Conservation (phyloP, 768 basidiomycete species). For the Kwoniella heveanensis region DNA sequence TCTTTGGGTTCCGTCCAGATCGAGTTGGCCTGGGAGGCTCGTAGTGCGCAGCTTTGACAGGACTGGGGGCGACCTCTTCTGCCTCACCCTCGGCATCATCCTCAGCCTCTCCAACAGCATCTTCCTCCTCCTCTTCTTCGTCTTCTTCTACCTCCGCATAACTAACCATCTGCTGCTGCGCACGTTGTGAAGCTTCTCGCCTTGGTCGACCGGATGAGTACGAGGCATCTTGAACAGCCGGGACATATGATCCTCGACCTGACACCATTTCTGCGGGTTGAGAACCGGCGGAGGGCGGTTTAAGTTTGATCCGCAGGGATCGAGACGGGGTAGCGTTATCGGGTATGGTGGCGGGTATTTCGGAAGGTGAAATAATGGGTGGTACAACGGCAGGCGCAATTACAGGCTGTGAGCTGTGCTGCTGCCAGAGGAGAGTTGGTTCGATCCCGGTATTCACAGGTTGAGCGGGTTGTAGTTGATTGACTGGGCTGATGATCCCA, state of each 20-base stretch:
- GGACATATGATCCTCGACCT: neutral
- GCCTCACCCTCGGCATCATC: constrained; percentile 22
- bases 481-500: neutral
- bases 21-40: neutral
- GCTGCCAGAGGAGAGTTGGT: constrained; percentile 4
- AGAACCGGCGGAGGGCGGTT: neutral
- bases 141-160: constrained; percentile 23
- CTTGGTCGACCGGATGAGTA: constrained; percentile 14
- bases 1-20: constrained; percentile 10
- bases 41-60: neutral
- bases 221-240: constrained; percentile 1
- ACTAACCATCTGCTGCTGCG: constrained; percentile 9
- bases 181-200: constrained; percentile 21
- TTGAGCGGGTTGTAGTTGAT: constrained; percentile 1
- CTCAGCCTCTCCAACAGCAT: constrained; percentile 20
- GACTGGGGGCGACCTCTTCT: neutral
- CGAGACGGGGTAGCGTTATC: neutral
- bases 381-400: neutral
- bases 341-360: neutral
- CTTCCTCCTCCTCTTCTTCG: constrained; percentile 22
- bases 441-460: constrained; percentile 12
- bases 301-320: constrained; percentile 2
- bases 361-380: neutral
- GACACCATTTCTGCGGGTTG: constrained; percentile 5
- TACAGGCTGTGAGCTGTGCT: too few relatives aligned